A percentile compares a stretch with the other conserved stretches of the same genome.
These are phyloP conservation scores for Xerocomellus dryophilus DNA, from an alignment of 768 basidiomycete species.

Conservation along the genomic window DNA sequence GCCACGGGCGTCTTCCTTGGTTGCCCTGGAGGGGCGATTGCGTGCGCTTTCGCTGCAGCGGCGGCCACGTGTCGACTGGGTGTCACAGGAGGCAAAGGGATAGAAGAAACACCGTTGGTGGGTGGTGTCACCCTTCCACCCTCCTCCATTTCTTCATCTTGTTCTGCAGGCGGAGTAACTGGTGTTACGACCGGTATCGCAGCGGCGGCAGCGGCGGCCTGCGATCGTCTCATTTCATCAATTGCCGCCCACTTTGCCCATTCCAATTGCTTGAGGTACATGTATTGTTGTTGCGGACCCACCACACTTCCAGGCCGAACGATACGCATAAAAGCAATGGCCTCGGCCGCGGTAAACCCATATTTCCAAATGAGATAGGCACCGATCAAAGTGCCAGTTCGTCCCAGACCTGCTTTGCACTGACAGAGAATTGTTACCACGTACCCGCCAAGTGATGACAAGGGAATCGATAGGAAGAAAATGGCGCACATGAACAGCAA, in stretches of 20 bases:
- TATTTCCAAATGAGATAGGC: slow-evolving; percentile 99
- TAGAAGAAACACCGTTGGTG: slow-evolving; percentile 15
- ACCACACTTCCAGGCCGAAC: slow-evolving; percentile 93
- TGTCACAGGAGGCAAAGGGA: slow-evolving; percentile 67
- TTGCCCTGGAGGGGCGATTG: slow-evolving; percentile 76
- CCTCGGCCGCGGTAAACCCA: slow-evolving; percentile 93
- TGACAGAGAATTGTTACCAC: slow-evolving; percentile 34
- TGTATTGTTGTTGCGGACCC: slow-evolving; percentile 90
- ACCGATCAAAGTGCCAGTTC: slow-evolving; percentile 95
- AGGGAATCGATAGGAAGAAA: slow-evolving; percentile 4
- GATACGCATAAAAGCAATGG: slow-evolving; percentile 97
- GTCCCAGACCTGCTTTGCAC: slow-evolving; percentile 96
- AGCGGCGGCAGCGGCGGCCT: slow-evolving; percentile 42
- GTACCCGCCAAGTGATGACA: slow-evolving; percentile 14
- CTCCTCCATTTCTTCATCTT: slow-evolving; percentile 57
- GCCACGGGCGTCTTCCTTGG: slow-evolving; percentile 84
- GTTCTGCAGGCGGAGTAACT: slow-evolving; percentile 77
- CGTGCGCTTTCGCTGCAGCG: slow-evolving; percentile 66
- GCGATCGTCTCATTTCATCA: slow-evolving; percentile 60
- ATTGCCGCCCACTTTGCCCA: slow-evolving; percentile 92
- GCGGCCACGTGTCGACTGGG: slow-evolving; percentile 73
- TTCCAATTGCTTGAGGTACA: slow-evolving; percentile 91
- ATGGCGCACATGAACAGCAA: slow-evolving; percentile 79
- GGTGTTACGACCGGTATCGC: slow-evolving; percentile 59
- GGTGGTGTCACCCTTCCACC: slow-evolving; percentile 39